Evolutionary conservation across 2,329 filamentous ascomycete species (phyloP).

Genomic region (Neofusicoccum laricinum): DNA sequence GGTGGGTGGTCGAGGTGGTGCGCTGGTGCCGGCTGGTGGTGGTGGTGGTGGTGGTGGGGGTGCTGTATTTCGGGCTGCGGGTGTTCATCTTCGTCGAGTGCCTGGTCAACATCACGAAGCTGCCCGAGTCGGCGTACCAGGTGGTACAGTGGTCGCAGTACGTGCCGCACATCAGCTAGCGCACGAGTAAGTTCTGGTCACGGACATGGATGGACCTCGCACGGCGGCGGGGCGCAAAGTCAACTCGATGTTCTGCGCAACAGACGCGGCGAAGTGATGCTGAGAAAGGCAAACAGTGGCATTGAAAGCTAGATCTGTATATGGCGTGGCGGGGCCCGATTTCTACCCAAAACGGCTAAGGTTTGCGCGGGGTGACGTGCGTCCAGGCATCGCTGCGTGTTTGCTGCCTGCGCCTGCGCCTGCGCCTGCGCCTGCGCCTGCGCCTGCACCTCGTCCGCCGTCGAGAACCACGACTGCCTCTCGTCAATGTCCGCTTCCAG

Average conservation of each 20-base stretch:
- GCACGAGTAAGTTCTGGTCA: too few relatives aligned
- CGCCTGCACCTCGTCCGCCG: too few relatives aligned
- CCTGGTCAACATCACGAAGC: constrained; percentile 20
- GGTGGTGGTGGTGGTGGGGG: constrained; percentile 21
- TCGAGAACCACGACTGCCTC: too few relatives aligned
- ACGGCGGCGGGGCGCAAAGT: too few relatives aligned
- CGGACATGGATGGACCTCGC: too few relatives aligned
- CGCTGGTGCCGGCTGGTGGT: constrained; percentile 25
- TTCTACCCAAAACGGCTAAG: not conserved
- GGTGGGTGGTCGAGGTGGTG: not conserved
- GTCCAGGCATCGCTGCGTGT: not conserved
- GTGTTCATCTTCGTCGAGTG: constrained; percentile 23
- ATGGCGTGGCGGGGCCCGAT: not conserved
- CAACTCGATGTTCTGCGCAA: too few relatives aligned
- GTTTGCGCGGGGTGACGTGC: not conserved
- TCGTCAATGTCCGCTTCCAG: too few relatives aligned
- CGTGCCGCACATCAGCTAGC: not conserved
- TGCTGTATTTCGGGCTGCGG: constrained; percentile 17
- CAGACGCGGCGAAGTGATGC: too few relatives aligned
- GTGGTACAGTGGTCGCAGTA: constrained; percentile 20
- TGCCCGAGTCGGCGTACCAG: constrained; percentile 21
- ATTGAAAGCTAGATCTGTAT: not conserved
- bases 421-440: too few relatives aligned
- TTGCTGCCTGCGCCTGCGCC: too few relatives aligned
- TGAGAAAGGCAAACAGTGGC: too few relatives aligned